Percentiles rank a stretch among this genome's conserved stretches.
phyloP scores from a whole-genome alignment of 352 stramenopile species.

The Phytopythium vexans region DNA sequence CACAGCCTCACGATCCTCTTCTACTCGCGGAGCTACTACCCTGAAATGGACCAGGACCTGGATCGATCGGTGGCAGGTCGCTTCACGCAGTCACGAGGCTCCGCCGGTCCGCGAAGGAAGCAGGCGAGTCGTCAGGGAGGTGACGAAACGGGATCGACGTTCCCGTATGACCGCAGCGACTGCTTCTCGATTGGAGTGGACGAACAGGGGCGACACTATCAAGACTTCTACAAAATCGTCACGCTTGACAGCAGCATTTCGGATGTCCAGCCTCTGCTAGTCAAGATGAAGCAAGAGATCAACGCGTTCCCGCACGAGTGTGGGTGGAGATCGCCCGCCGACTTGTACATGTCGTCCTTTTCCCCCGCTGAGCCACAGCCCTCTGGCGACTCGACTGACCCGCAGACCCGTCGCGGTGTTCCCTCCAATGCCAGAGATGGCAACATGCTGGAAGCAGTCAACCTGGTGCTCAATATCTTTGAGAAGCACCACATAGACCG shows the following conservation, averaged over 20 bases:
- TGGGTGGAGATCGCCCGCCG: slow-evolving; percentile 50
- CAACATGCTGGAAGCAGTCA: slow-evolving; percentile 98
- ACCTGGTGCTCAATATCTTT: slow-evolving; percentile 98
- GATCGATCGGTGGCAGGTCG: background rate
- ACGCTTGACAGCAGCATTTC: slow-evolving; percentile 68
- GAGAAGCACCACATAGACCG: slow-evolving; percentile 98
- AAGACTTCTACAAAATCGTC: slow-evolving; percentile 87
- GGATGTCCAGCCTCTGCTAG: slow-evolving; percentile 64
- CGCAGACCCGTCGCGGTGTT: slow-evolving; percentile 27
- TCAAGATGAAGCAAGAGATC: slow-evolving; percentile 76
- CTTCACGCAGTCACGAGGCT: background rate
- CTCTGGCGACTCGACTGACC: background rate
- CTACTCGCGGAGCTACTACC: slow-evolving; percentile 89
- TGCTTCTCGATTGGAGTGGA: slow-evolving; percentile 73
- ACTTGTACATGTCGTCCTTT: slow-evolving; percentile 36
- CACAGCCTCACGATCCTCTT: slow-evolving; percentile 93
- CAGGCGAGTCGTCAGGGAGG: background rate
- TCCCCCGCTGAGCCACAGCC: slow-evolving; percentile 8
- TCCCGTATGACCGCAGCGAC: slow-evolving; percentile 58
- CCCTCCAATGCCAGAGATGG: slow-evolving; percentile 77
- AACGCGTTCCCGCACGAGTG: slow-evolving; percentile 71
- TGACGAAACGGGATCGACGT: slow-evolving; percentile 46
- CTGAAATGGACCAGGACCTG: slow-evolving; percentile 55
- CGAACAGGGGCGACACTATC: slow-evolving; percentile 72
- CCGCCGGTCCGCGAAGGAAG: no score